phyloP scores from a whole-genome alignment of 2,329 filamentous ascomycete species.

The Diplodia seriata region DNA sequence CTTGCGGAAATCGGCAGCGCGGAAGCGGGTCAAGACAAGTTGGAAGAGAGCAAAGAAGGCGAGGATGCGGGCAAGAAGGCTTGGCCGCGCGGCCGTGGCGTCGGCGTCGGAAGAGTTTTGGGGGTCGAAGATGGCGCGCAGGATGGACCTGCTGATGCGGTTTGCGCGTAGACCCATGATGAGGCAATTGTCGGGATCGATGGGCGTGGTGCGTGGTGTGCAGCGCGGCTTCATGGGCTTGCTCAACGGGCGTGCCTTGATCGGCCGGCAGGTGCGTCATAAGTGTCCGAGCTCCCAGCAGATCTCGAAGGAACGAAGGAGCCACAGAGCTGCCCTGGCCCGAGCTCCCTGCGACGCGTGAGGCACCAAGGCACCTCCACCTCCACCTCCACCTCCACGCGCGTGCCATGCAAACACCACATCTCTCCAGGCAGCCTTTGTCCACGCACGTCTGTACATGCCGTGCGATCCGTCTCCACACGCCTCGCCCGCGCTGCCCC shows the following conservation, averaged over 20 bases:
- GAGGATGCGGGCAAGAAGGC: constrained; percentile 54
- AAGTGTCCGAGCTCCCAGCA: constrained; percentile 1
- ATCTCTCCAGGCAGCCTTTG: not conserved
- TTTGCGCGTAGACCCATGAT: constrained; percentile 47
- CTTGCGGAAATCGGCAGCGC: constrained; percentile 57
- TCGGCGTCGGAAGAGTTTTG: constrained; percentile 36
- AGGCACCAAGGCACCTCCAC: not conserved
- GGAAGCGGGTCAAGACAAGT: constrained; percentile 57
- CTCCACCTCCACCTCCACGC: not conserved
- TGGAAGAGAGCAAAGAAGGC: constrained; percentile 63
- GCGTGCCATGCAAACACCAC: constrained; percentile 20
- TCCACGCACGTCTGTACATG: constrained; percentile 1
- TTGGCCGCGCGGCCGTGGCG: constrained; percentile 35
- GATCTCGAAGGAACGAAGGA: not conserved
- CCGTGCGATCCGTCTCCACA: constrained; percentile 1
- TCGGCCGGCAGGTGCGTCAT: constrained; percentile 21
- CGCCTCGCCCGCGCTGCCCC: not conserved
- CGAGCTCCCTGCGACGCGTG: not conserved
- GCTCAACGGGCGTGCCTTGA: constrained; percentile 11
- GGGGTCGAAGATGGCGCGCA: constrained; percentile 45
- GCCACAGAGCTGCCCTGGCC: not conserved
- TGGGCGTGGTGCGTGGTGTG: not conserved
- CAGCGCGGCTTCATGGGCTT: not conserved
- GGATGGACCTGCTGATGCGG: constrained; percentile 47
- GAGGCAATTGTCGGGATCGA: not conserved